A percentile compares a stretch with the other conserved stretches of the same genome.
Evolutionary conservation across 1,139 yeast species (phyloP).

Genomic region (Nakaseomyces uthaithaninus): DNA sequence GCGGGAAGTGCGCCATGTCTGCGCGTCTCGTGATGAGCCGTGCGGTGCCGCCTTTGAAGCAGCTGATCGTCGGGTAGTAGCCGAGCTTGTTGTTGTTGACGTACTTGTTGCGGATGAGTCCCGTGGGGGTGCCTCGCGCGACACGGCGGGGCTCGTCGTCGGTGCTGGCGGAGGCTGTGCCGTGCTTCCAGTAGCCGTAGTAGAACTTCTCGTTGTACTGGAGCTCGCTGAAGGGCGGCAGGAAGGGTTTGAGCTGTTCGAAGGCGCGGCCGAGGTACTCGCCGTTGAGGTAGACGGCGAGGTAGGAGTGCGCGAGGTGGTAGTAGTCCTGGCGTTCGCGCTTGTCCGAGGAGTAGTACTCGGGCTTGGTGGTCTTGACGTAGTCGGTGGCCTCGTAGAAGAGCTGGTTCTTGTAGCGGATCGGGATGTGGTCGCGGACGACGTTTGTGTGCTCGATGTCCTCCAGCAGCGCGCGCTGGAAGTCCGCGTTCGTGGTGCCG

Average conservation of each 20-base stretch:
- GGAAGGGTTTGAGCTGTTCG: constrained; percentile 60
- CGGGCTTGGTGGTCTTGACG: constrained; percentile 49
- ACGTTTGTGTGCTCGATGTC: constrained; percentile 31
- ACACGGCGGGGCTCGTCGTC: not conserved
- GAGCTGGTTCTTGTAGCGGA: constrained; percentile 66
- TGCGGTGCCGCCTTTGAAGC: constrained; percentile 73
- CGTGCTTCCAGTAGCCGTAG: constrained; percentile 37
- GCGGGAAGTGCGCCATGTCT: constrained; percentile 20
- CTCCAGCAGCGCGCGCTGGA: constrained; percentile 26
- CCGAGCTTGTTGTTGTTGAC: constrained; percentile 77
- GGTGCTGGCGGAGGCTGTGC: constrained; percentile 10
- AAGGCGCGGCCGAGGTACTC: constrained; percentile 55
- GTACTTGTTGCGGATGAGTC: constrained; percentile 38
- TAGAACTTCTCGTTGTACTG: constrained; percentile 37
- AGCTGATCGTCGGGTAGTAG: constrained; percentile 84
- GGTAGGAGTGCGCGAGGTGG: constrained; percentile 28
- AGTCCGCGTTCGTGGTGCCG: constrained; percentile 20
- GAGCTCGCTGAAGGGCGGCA: constrained; percentile 61
- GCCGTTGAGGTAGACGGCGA: constrained; percentile 75
- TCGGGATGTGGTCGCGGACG: constrained; percentile 79
- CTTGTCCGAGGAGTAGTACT: constrained; percentile 26
- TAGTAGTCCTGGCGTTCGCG: constrained; percentile 26
- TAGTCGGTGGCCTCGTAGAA: constrained; percentile 87
- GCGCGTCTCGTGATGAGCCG: constrained; percentile 18
- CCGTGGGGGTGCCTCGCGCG: constrained; percentile 10